Evolutionary conservation across 2,329 filamentous ascomycete species (phyloP), one percentile per base, ranked within the genome.

Genomic region (Xylaria arbuscula): DNA sequence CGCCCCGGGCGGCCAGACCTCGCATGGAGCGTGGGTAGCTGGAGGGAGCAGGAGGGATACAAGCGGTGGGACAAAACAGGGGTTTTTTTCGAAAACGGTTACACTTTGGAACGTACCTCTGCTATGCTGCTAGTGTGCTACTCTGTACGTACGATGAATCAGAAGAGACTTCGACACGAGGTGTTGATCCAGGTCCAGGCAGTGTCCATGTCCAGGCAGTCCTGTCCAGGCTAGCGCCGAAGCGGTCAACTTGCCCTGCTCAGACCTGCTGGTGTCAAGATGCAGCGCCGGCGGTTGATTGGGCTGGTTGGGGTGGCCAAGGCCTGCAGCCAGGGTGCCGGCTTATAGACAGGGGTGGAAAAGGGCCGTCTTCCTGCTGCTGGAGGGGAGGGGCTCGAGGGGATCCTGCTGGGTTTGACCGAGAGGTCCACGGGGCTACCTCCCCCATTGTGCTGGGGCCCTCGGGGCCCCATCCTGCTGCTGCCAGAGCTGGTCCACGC

Each of bases 321-420:
- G 62, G 48, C 65, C 56, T 72, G 70, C 67, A 56, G 70, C 71
- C 69, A 72, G 75, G 75, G 60, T 74, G 57, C 62, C 65, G 66
- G 68, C 68, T 70, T 71, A 73, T 70, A 72, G 67, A 71, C 73
- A 74, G 69, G 74, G 73, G 70, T 72, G 11, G 55, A 77, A 76
- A 77, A 77, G 74, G 74, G 72, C 75, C 76, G 73, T 77, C 74
- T 77, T 28, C 68, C 48, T 68, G 62, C 55, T 69, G 51, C 38
- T 70, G 66, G 71, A 58, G 72, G 63, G 70, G 68, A 66, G 67
- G 28, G 28, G 28, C n/a, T n/a, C n/a, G 28, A 28, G 28, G 58
- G 59, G 72, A 70, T 72, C 68, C 68, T 76, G 71, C 72, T 73
- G 70, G 70, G 73, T 74, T 71, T 75, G 74, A 73, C 73, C 73